Evolutionary conservation across 495 filamentous ascomycete species (phyloP), one percentile per base, ranked within the genome.

Genomic region (Parathielavia appendiculata): DNA sequence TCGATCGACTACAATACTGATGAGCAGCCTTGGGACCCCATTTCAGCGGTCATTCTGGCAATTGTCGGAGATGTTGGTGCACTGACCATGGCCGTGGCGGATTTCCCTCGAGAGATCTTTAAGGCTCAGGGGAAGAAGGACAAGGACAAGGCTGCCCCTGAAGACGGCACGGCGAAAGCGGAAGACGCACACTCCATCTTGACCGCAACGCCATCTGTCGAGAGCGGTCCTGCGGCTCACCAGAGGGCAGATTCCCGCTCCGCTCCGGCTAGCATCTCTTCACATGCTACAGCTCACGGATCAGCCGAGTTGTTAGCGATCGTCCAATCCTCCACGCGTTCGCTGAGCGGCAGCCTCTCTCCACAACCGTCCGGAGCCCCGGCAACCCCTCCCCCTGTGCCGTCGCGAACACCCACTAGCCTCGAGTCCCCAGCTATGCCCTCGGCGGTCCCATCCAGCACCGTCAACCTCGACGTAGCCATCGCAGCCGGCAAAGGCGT

Each of bases 11-110:
- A 90, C 63, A 82, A 86, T 58, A 89, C 86, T 1, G 83, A 87
- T 49, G 82, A 87, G 39, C 80, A 90, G 53, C 85, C 88, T 4
- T 82, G 80, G 62, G 84, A 90, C 57, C 88, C 88, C 0, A 79
- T 92, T 17, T 83, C 86, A 9, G 88, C 87, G 14, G 82, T 81
- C 34, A 83, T 89, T 1, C 82, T 84, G 17, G 87, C 90, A 0
- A 69, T 96, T 3, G 73, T 92, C 14, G 90, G 90, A 6, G 88
- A 90, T 9, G 75, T 90, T 38, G 78, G 83, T 16, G 86, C 78
- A 57, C 81, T 97, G 49, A 79, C 87, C 65, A 88, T 92, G 79
- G 91, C 90, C 0, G 74, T 92, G 34, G 88, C 87, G 5, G 90
- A 95, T 61, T 82, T 97, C 22, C 92, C 92, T 0, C 75, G 80